Evolutionary conservation across 768 basidiomycete species (phyloP), one percentile per base, ranked within the genome.

Genomic region (Boletus bicolor): DNA sequence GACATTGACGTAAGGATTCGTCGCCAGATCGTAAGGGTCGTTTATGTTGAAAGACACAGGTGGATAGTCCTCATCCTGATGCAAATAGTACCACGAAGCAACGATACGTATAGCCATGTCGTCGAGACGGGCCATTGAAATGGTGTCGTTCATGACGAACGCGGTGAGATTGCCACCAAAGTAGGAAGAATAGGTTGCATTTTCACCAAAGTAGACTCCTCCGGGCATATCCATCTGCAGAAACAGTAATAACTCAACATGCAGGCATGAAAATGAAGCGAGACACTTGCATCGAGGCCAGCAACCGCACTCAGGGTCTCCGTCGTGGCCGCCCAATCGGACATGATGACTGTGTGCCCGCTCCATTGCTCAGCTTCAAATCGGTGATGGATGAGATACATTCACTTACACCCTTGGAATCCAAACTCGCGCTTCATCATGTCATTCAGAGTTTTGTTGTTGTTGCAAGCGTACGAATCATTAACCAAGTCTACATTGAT

Each of bases 41-140:
- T 46, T 44, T 7, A 9, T 17, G 24, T 44, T 26, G 12, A 44
- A 44, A 7, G 43, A 44, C 15, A 44, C 43, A 14, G 24, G 39
- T 4, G 70, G 70, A 39, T 71, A 72, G 15, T 39, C 61, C 47
- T 61, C 14, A 36, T 72, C 76, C 53, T 71, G 76, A 50, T 66
- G 69, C 51, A 55, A 6, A 50, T 75, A 76, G 37, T 66, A 85
- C 79, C 83, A 90, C 6, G 79, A 78, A 17, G 87, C 85, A 9
- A 90, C 66, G 54, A 90, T 85, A n/a, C 89, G 82, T 3, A 80
- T 80, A 1, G 87, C 88, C 79, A 89, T 79, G 67, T 91, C 84
- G 64, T 84, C 79, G n/a, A 88, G 73, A 36, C 86, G 80, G 21
- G 77, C 66, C 60, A 79, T 70, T 0, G 84, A 71, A 6, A 93